Percentiles rank a stretch among this genome's conserved stretches.
These are phyloP conservation scores for Ophiostoma sp. DNA, from an alignment of 2,329 filamentous ascomycete species.

Conservation along the genomic window DNA sequence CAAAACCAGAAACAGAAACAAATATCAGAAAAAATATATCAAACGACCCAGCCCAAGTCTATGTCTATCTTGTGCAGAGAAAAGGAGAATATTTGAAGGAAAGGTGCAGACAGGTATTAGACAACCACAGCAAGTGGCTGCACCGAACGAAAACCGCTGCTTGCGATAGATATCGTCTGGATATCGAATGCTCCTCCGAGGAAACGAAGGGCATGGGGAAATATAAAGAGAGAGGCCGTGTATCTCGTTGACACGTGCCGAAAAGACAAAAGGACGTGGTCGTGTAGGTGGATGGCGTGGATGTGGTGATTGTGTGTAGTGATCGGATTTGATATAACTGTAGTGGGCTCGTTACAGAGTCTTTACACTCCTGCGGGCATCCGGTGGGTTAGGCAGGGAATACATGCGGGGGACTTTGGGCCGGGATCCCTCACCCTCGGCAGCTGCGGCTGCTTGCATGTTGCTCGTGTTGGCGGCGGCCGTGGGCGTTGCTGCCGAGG, in stretches of 20 bases:
- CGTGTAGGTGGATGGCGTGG: background rate
- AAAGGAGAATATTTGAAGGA: background rate
- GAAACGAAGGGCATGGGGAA: background rate
- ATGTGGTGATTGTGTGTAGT: background rate
- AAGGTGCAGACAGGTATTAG: background rate
- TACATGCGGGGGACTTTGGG: slow-evolving; percentile 38
- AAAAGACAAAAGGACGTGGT: background rate
- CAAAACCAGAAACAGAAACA: slow-evolving; percentile 2
- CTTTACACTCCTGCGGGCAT: slow-evolving; percentile 36
- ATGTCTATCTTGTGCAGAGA: slow-evolving; percentile 6
- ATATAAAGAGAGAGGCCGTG: background rate
- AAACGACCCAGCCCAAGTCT: slow-evolving; percentile 9
- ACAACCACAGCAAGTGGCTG: background rate
- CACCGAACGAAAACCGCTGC: background rate
- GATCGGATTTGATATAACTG: background rate
- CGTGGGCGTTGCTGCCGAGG: slow-evolving; percentile 30
- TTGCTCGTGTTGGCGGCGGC: slow-evolving; percentile 15
- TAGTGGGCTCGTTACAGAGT: slow-evolving; percentile 12
- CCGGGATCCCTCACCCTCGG: slow-evolving; percentile 30
- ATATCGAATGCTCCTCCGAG: background rate
- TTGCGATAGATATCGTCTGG: background rate
- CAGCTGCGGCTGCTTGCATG: slow-evolving; percentile 18
- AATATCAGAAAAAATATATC: background rate
- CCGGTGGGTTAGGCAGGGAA: slow-evolving; percentile 36
- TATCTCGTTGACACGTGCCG: background rate